Percentiles rank a stretch among this genome's conserved stretches.
Evolutionary conservation across 257 asterid genomes (phyloP).

Genomic region (Salvia hispanica): DNA sequence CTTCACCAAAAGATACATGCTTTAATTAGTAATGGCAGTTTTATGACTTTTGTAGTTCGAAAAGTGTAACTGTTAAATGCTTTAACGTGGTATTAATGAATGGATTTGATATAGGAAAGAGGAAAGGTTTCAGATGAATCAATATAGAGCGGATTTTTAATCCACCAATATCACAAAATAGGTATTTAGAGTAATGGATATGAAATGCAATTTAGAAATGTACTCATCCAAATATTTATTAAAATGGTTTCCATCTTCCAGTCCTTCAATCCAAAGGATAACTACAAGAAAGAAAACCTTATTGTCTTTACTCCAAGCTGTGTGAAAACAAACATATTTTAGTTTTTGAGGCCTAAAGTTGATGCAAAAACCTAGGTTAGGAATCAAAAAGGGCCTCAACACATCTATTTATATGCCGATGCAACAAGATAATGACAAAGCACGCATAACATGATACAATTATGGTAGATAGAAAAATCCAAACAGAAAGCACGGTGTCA

Average conservation of each 20-base stretch:
- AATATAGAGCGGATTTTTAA: not conserved
- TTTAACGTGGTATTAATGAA: too few species aligned
- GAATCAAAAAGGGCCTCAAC: not conserved
- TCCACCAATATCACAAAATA: not conserved
- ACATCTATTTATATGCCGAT: constrained; percentile 4
- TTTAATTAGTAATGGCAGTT: constrained; percentile 3
- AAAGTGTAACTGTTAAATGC: not conserved
- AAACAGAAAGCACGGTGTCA: constrained; percentile 6
- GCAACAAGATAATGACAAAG: constrained; percentile 18
- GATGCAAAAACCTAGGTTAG: constrained; percentile 25
- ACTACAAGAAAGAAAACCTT: not conserved
- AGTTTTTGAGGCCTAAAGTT: not conserved
- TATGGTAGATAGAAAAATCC: constrained; percentile 2
- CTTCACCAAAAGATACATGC: constrained; percentile 16
- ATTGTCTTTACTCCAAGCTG: constrained; percentile 2
- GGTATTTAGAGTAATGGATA: not conserved
- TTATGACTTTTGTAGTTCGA: constrained; percentile 11
- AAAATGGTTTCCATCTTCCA: not conserved
- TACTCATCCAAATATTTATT: too few species aligned
- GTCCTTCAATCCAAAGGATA: not conserved
- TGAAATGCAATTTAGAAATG: not conserved
- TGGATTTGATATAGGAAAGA: too few species aligned
- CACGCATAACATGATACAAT: constrained; percentile 14
- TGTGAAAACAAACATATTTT: not conserved
- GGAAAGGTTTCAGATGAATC: too few species aligned